Evolutionary conservation across 495 filamentous ascomycete species (phyloP).

Genomic region (Hypoxylon fragiforme): DNA sequence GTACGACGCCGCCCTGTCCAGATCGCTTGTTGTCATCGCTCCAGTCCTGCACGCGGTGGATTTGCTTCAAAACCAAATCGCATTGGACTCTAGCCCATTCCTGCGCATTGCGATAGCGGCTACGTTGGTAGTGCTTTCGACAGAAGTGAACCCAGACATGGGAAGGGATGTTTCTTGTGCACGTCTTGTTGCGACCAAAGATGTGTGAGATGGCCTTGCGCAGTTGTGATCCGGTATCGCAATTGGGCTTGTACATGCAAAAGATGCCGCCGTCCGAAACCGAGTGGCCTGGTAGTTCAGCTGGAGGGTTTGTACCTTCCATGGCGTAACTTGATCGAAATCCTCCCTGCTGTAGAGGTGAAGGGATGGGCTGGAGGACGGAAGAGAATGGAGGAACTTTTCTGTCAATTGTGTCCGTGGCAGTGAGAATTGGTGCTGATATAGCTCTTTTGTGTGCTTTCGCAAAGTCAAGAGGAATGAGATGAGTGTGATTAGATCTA

Average conservation of each 20-base stretch:
- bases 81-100: constrained; percentile 64
- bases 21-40: constrained; percentile 43
- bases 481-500: constrained; percentile 10
- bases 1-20: constrained; percentile 48
- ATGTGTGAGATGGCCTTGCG: constrained; percentile 83
- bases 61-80: constrained; percentile 59
- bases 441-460: constrained; percentile 44
- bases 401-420: constrained; percentile 8
- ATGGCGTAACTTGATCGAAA: constrained; percentile 14
- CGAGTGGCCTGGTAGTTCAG: constrained; percentile 15
- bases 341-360: constrained; percentile 2
- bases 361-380: not conserved
- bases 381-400: constrained; percentile 2
- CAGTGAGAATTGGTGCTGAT: constrained; percentile 43
- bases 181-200: constrained; percentile 85
- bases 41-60: constrained; percentile 64
- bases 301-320: constrained; percentile 25
- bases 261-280: constrained; percentile 13
- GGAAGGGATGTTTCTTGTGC: constrained; percentile 67
- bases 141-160: constrained; percentile 73
- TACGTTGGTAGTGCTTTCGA: constrained; percentile 84
- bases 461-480: constrained; percentile 9
- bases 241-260: constrained; percentile 47
- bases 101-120: constrained; percentile 64
- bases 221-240: constrained; percentile 53